phyloP scores from a whole-genome alignment of 768 basidiomycete genomes.

The Leccinum imitatum region DNA sequence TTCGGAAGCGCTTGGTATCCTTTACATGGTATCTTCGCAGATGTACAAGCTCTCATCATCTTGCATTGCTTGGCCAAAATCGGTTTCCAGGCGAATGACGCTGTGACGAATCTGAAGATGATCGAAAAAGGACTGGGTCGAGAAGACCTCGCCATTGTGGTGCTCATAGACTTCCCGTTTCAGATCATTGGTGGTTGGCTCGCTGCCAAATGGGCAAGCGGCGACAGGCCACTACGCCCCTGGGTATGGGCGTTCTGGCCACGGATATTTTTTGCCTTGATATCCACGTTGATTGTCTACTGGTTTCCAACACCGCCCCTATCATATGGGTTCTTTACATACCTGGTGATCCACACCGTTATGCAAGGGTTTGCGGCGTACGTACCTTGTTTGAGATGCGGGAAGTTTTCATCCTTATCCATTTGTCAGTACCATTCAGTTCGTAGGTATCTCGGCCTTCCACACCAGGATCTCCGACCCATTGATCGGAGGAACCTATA shows the following conservation, averaged over 20 bases:
- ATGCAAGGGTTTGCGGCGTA: slow-evolving; percentile 83
- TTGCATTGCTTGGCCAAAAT: slow-evolving; percentile 92
- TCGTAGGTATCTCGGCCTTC: slow-evolving; percentile 98
- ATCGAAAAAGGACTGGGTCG: slow-evolving; percentile 95
- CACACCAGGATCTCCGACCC: slow-evolving; percentile 97
- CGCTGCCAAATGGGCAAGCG: slow-evolving; percentile 87
- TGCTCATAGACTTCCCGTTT: slow-evolving; percentile 96
- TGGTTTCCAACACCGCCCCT: slow-evolving; percentile 82
- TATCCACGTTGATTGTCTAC: slow-evolving; percentile 76
- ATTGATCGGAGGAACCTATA: slow-evolving; percentile 96
- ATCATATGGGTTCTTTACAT: slow-evolving; percentile 71
- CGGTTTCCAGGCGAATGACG: slow-evolving; percentile 93
- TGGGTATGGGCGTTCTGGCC: slow-evolving; percentile 95
- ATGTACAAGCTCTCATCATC: slow-evolving; percentile 83
- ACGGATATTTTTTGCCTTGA: slow-evolving; percentile 67
- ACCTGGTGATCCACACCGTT: slow-evolving; percentile 81
- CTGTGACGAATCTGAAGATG: slow-evolving; percentile 87
- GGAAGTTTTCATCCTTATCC: slow-evolving; percentile 5
- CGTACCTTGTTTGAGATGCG: slow-evolving; percentile 29
- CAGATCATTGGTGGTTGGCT: slow-evolving; percentile 95
- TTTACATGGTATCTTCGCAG: slow-evolving; percentile 40
- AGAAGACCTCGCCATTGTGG: slow-evolving; percentile 94
- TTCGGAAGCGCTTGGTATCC: not conserved
- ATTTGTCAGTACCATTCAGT: slow-evolving; percentile 83
- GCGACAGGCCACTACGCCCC: slow-evolving; percentile 73